Evolutionary conservation across 2,329 filamentous ascomycete genomes (phyloP), one percentile per base, ranked within the genome.

Genomic region (Diatrype stigma): DNA sequence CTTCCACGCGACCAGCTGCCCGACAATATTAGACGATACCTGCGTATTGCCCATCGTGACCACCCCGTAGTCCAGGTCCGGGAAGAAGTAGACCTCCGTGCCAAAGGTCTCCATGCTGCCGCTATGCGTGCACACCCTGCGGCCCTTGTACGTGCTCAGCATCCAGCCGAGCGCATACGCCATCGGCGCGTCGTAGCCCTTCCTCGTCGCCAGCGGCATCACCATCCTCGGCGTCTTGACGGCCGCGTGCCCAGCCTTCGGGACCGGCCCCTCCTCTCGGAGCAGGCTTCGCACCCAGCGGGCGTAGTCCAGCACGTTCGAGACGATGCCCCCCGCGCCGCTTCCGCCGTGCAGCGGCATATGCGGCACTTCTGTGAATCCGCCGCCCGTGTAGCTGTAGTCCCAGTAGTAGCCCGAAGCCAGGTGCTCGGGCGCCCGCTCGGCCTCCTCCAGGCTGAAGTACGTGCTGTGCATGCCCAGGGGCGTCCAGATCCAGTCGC

Each of bases 251-350:
- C 62, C 66, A 12, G 58, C 55, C 50, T 47, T 50, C 7, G 68
- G 64, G 26, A 77, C 56, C 2, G 72, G 69, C 14, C 60, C 63
- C 2, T 63, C 61, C 34, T 58, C 60, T n/a, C 69, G 59, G 22
- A 83, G 63, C 22, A 81, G 64, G 19, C 73, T 75, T 23, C 67
- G 65, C 2, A 81, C 56, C 80, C 79, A 84, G 56, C 72, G 73
- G 2, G 70, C 61, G 58, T 79, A 81, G 63, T 82, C 79, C 7
- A 67, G 48, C 1, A 76, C 76, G 45, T 70, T 77, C 21, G 73
- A 75, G 21, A 81, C 63, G 42, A 72, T 61, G 11, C 63, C 66
- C 1, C 72, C 74, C 1, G 73, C 73, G 12, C 73, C 73, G 53
- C 68, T 68, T 23, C 54, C 58, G 66, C 70, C 23, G 3, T 62